Evolutionary conservation across 345 rosid species (phyloP).

Genomic region (Gynandropsis gynandra): DNA sequence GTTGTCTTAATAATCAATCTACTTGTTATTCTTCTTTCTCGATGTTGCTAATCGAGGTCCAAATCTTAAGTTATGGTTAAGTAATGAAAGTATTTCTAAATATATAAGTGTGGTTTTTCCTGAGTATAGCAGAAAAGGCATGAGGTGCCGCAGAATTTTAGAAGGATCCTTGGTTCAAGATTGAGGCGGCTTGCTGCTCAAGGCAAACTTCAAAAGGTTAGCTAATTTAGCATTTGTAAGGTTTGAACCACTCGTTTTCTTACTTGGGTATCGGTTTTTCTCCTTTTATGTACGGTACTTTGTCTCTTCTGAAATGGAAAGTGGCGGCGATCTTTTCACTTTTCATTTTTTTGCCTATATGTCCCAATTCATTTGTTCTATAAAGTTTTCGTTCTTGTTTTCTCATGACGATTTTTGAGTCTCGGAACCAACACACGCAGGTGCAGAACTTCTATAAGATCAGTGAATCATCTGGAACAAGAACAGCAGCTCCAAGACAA

Average conservation of each 20-base stretch:
- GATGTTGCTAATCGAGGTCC: slow-evolving; percentile 5
- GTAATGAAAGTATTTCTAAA: no score
- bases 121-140: slow-evolving; percentile 48
- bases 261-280: slow-evolving; percentile 4
- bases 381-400: slow-evolving; percentile 1
- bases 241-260: slow-evolving; percentile 23
- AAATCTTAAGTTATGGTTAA: not conserved
- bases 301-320: no score
- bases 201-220: slow-evolving; percentile 69
- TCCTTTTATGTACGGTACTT: slow-evolving; percentile 2
- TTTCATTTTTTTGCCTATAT: slow-evolving; percentile 17
- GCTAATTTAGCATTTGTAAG: slow-evolving; percentile 28
- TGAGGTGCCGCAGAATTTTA: slow-evolving; percentile 53
- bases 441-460: slow-evolving; percentile 57
- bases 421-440: slow-evolving; percentile 35
- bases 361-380: slow-evolving; percentile 7
- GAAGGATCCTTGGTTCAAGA: slow-evolving; percentile 53
- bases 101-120: slow-evolving; percentile 8
- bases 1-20: not conserved
- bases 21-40: not conserved
- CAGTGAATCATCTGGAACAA: slow-evolving; percentile 27
- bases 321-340: no score
- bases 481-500: slow-evolving; percentile 37
- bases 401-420: slow-evolving; percentile 7
- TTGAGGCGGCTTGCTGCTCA: slow-evolving; percentile 67